A percentile compares a stretch with the other conserved stretches of the same genome.
Conservation (phyloP, 108 stramenopile genomes). For the Parietichytrium sp. region DNA sequence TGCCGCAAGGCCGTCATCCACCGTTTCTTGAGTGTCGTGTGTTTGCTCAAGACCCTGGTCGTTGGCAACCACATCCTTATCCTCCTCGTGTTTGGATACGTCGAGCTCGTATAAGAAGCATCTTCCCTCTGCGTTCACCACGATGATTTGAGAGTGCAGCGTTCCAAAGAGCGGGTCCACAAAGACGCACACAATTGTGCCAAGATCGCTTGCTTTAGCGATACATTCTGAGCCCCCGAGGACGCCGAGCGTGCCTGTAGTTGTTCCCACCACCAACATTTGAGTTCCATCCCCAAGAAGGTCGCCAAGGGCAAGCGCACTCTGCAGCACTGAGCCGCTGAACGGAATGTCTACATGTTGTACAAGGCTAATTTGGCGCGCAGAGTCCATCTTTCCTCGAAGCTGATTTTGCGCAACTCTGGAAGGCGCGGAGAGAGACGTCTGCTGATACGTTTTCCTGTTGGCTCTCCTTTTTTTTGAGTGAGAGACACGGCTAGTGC, state of each 20-base stretch:
- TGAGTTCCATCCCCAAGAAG: not conserved
- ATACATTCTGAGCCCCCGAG: not conserved
- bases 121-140: not conserved
- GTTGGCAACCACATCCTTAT: not conserved
- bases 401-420: no score
- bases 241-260: not conserved
- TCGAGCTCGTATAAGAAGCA: no score
- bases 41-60: not conserved
- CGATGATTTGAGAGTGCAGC: not conserved
- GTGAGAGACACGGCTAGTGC: no score
- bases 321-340: not conserved
- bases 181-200: not conserved
- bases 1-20: no score
- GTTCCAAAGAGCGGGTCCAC: not conserved
- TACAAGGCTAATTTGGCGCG: conserved; percentile 32
- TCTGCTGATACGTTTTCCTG: no score
- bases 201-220: not conserved
- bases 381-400: no score
- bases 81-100: no score
- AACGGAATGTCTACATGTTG: not conserved
- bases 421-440: no score
- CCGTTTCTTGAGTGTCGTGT: no score
- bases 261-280: conserved; percentile 22
- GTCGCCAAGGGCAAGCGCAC: not conserved
- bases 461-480: no score